phyloP scores from a whole-genome alignment of 306 rosid genomes.

The Datisca glomerata region DNA sequence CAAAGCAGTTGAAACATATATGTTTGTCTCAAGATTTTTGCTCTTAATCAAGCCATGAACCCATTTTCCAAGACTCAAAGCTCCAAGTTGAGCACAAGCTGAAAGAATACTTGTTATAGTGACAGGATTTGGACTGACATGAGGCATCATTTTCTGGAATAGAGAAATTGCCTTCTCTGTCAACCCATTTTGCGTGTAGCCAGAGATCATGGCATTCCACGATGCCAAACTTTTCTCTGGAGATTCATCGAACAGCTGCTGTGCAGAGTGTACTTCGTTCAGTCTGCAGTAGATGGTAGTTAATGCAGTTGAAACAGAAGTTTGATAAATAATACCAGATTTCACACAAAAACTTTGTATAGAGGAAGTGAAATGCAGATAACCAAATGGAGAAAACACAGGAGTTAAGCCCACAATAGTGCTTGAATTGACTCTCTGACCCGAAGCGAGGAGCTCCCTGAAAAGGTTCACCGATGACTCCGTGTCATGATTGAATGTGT shows the following conservation, averaged over 20 bases:
- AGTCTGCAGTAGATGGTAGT: constrained; percentile 57
- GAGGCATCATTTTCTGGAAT: constrained; percentile 65
- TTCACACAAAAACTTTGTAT: constrained; percentile 62
- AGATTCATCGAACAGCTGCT: constrained; percentile 69
- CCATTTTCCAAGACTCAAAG: constrained; percentile 78
- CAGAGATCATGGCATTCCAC: constrained; percentile 96
- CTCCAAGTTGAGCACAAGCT: constrained; percentile 94
- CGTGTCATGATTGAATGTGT: constrained; percentile 47
- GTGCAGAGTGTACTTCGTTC: constrained; percentile 59
- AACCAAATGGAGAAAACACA: constrained; percentile 62
- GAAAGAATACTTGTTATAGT: constrained; percentile 80
- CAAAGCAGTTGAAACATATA: constrained; percentile 71
- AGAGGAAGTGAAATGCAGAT: constrained; percentile 40
- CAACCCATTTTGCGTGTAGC: constrained; percentile 80
- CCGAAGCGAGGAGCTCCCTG: constrained; percentile 44
- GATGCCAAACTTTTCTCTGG: constrained; percentile 63
- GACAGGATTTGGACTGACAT: constrained; percentile 55
- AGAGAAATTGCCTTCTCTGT: constrained; percentile 71
- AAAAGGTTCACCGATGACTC: constrained; percentile 47
- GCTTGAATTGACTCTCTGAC: constrained; percentile 47
- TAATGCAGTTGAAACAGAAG: constrained; percentile 74
- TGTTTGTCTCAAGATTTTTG: constrained; percentile 53
- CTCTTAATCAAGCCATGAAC: constrained; percentile 63
- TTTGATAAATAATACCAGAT: constrained; percentile 39
- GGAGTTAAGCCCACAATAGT: constrained; percentile 84